Percentiles rank a stretch among this genome's conserved stretches.
Evolutionary conservation across 495 filamentous ascomycete species (phyloP).

Genomic region (Penicillium daleae): DNA sequence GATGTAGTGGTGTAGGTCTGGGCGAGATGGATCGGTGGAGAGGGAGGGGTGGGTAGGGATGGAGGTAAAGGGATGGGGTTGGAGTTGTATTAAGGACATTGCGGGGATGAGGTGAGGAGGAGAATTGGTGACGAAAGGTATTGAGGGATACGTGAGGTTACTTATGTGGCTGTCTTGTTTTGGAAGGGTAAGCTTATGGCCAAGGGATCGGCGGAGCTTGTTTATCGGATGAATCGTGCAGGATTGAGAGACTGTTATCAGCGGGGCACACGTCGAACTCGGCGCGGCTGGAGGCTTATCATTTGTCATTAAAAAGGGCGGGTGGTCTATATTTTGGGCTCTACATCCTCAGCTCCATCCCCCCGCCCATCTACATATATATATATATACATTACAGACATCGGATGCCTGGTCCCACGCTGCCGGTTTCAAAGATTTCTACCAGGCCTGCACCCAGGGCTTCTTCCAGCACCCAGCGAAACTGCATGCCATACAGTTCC

Average conservation of each 20-base stretch:
- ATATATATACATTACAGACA: slow-evolving; percentile 43
- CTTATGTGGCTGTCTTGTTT: neutral
- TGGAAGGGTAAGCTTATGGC: slow-evolving; percentile 5
- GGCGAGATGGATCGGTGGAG: slow-evolving; percentile 13
- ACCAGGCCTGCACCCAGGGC: slow-evolving; percentile 78
- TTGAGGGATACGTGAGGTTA: neutral
- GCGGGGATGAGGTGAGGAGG: neutral
- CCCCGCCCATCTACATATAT: neutral
- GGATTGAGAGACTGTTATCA: slow-evolving; percentile 8
- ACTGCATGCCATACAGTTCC: slow-evolving; percentile 72
- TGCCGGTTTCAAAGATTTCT: slow-evolving; percentile 84
- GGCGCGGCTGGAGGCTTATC: neutral
- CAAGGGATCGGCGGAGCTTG: slow-evolving; percentile 23
- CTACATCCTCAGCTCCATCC: neutral
- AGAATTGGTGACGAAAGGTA: neutral
- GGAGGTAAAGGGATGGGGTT: slow-evolving; percentile 35
- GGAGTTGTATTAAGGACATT: slow-evolving; percentile 34
- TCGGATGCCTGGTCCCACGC: slow-evolving; percentile 74
- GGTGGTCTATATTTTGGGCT: neutral
- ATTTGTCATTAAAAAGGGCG: neutral
- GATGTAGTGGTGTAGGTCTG: slow-evolving; percentile 28
- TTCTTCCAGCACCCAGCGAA: slow-evolving; percentile 79
- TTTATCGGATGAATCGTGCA: neutral
- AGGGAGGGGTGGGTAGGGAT: slow-evolving; percentile 41
- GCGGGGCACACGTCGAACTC: slow-evolving; percentile 5